A percentile compares a stretch with the other conserved stretches of the same genome.
Evolutionary conservation across 2,329 filamentous ascomycete genomes (phyloP).

Genomic region (Shiraia sp.): DNA sequence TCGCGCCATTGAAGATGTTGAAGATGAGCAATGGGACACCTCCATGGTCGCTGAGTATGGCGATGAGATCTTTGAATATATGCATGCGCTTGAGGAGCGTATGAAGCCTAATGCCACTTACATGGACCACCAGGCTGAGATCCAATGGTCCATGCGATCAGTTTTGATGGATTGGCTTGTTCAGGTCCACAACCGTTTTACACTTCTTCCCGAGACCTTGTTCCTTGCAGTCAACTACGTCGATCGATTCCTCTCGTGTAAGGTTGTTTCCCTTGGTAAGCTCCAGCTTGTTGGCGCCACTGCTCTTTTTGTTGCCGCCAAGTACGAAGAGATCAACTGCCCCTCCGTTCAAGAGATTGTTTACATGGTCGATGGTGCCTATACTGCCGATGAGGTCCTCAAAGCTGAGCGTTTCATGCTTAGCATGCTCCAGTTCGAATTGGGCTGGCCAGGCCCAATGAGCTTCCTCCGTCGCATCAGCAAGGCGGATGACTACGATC

Average conservation of each 20-base stretch:
- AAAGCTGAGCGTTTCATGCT: conserved; percentile 99
- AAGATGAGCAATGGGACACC: conserved; percentile 90
- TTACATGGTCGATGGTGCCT: conserved; percentile 96
- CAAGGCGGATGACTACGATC: conserved; percentile 97
- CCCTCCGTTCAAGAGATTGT: conserved; percentile 94
- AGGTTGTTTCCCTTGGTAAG: conserved; percentile 93
- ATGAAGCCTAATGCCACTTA: conserved; percentile 90
- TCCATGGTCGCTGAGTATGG: conserved; percentile 98
- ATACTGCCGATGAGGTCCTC: conserved; percentile 86
- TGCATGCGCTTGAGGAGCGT: conserved; percentile 83
- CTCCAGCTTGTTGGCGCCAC: conserved; percentile 95
- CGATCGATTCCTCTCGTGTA: conserved; percentile 91
- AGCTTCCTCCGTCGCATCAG: conserved; percentile 95
- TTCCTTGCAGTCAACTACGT: conserved; percentile 97
- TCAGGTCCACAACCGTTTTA: conserved; percentile 92
- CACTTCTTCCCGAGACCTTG: conserved; percentile 87
- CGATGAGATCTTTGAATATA: conserved; percentile 93
- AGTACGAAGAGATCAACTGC: conserved; percentile 99
- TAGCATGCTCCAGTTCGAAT: conserved; percentile 91
- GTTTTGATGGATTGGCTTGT: conserved; percentile 98
- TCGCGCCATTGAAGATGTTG: conserved; percentile 72
- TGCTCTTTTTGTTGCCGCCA: conserved; percentile 92
- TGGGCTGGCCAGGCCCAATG: conserved; percentile 99
- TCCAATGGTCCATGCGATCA: conserved; percentile 98
- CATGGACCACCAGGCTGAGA: conserved; percentile 97